These are phyloP conservation scores for Candida orba DNA, from an alignment of 805 yeast species.

Conservation along the genomic window DNA sequence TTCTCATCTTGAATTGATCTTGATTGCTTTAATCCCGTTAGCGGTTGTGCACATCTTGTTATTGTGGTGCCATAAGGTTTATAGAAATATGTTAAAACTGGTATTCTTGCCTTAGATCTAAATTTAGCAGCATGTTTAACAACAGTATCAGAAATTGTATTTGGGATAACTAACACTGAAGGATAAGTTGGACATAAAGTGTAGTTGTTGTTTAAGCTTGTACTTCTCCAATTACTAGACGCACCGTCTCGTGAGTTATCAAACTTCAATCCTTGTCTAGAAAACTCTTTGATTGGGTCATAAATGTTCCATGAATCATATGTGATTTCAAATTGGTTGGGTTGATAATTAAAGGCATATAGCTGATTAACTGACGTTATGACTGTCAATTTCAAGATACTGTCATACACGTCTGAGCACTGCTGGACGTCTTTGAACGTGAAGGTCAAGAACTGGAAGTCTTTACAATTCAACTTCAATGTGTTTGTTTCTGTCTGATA, in stretches of 20 bases:
- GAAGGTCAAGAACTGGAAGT: slow-evolving; percentile 73
- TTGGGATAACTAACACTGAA: slow-evolving; percentile 57
- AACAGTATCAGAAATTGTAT: slow-evolving; percentile 72
- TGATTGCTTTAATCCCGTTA: slow-evolving; percentile 82
- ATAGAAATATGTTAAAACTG: slow-evolving; percentile 74
- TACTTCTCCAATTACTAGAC: slow-evolving; percentile 55
- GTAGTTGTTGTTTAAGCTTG: slow-evolving; percentile 58
- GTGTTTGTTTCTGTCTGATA: slow-evolving; percentile 35
- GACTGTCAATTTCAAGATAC: slow-evolving; percentile 60
- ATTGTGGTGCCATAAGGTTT: slow-evolving; percentile 66
- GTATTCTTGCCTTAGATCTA: slow-evolving; percentile 80
- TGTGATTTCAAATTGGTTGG: slow-evolving; percentile 60
- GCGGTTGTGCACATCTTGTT: slow-evolving; percentile 86
- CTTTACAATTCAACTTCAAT: slow-evolving; percentile 71
- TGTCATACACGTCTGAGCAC: slow-evolving; percentile 67
- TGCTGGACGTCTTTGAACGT: slow-evolving; percentile 55
- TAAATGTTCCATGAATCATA: slow-evolving; percentile 71
- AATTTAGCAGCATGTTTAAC: slow-evolving; percentile 77
- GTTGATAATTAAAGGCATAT: slow-evolving; percentile 78
- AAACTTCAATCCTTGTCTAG: slow-evolving; percentile 57
- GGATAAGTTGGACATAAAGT: slow-evolving; percentile 77
- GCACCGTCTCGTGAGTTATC: slow-evolving; percentile 9
- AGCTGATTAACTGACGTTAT: slow-evolving; percentile 45
- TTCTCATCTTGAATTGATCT: slow-evolving; percentile 90
- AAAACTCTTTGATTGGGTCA: slow-evolving; percentile 55